These are phyloP conservation scores for Stagonosporopsis cucurbitacearum DNA, from an alignment of 2,329 filamentous ascomycete genomes.

Conservation along the genomic window DNA sequence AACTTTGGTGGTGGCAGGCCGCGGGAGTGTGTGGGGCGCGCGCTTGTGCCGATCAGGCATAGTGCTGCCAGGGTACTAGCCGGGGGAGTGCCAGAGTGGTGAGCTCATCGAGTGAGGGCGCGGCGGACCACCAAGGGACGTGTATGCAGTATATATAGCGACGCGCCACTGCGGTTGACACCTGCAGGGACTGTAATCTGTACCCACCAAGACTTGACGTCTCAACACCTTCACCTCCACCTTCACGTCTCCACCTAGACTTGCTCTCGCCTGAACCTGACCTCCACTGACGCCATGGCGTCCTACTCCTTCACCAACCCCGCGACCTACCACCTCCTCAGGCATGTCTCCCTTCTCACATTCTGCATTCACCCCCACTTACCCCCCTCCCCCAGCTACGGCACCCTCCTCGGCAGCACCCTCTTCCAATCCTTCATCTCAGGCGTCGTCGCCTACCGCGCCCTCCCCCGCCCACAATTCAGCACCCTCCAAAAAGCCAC, in stretches of 20 bases:
- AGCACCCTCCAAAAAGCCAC: conserved; percentile 75
- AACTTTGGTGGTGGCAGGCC: background rate
- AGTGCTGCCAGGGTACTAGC: background rate
- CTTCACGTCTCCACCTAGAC: no score
- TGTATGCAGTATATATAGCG: background rate
- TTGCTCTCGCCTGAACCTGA: background rate
- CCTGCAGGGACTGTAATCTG: background rate
- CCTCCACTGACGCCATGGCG: conserved; percentile 46
- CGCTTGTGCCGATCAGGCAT: conserved; percentile 1
- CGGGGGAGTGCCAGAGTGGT: conserved; percentile 3
- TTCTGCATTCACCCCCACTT: background rate
- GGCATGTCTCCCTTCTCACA: conserved; percentile 54
- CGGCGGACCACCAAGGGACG: conserved; percentile 2
- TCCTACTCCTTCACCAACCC: conserved; percentile 63
- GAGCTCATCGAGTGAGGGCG: conserved; percentile 27
- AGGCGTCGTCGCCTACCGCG: conserved; percentile 76
- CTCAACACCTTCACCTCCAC: no score
- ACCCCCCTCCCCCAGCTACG: conserved; percentile 67
- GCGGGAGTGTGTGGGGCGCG: conserved; percentile 7
- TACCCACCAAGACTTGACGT: background rate
- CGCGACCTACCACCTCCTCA: conserved; percentile 77
- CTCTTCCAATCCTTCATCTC: conserved; percentile 85
- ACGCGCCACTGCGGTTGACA: background rate
- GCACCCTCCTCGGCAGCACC: conserved; percentile 83
- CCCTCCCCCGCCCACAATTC: conserved; percentile 81